Conservation (phyloP, 2,329 filamentous ascomycete genomes). For the Cladophialophora chaetospira region DNA sequence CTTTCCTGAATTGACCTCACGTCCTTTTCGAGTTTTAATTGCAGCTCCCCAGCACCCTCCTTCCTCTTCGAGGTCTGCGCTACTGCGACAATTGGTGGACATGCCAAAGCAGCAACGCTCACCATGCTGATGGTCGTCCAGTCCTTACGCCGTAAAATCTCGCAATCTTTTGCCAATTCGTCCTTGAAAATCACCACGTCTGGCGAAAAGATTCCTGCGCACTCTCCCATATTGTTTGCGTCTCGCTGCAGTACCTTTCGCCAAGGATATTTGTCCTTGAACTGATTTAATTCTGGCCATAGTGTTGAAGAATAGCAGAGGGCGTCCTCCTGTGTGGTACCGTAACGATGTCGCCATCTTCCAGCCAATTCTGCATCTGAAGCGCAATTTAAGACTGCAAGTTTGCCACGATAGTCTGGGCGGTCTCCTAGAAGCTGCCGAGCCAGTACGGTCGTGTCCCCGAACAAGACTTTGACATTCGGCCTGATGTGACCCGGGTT, state of each 20-base stretch:
- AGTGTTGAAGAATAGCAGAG: conserved; percentile 18
- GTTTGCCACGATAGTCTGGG: conserved; percentile 9
- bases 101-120: conserved; percentile 12
- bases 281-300: conserved; percentile 10
- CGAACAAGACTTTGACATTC: conserved; percentile 11
- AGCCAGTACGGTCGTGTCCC: conserved; percentile 11
- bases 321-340: conserved; percentile 15
- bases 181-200: conserved; percentile 16
- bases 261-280: conserved; percentile 8
- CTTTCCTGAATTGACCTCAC: conserved; percentile 10
- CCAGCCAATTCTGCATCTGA: conserved; percentile 17
- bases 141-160: conserved; percentile 4
- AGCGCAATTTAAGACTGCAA: conserved; percentile 16
- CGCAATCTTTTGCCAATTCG: conserved; percentile 5
- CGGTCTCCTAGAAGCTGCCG: conserved; percentile 6
- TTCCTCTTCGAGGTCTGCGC: background rate
- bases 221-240: conserved; percentile 3
- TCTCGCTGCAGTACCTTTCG: conserved; percentile 1
- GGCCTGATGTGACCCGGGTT: background rate
- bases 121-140: conserved; percentile 4
- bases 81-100: conserved; percentile 4
- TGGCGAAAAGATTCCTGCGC: conserved; percentile 12
- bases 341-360: conserved; percentile 15
- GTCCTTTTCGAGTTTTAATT: conserved; percentile 10
- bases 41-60: background rate